phyloP scores from a whole-genome alignment of 768 basidiomycete species.

The Amanita fuliginea region DNA sequence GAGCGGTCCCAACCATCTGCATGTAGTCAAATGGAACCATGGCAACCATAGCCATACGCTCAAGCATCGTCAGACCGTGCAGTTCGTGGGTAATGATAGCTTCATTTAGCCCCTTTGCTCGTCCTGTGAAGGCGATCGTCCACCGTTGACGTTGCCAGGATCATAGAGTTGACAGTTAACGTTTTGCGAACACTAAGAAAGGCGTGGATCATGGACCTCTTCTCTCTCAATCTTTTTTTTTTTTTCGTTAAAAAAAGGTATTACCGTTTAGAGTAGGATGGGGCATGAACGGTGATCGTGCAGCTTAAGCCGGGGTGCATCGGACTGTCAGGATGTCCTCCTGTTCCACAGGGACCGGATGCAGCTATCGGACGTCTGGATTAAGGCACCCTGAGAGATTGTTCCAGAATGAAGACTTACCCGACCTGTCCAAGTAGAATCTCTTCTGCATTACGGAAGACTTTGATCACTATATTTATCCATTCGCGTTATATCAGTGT shows the following conservation, averaged over 20 bases:
- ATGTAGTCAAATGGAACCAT: neutral
- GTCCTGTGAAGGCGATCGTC: slow-evolving; percentile 19
- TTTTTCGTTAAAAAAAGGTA: slow-evolving; percentile 19
- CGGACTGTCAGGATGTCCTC: slow-evolving; percentile 39
- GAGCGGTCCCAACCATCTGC: too few species aligned
- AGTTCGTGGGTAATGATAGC: neutral
- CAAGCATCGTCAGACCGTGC: neutral
- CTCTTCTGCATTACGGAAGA: slow-evolving; percentile 38
- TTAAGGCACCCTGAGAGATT: neutral
- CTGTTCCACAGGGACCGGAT: slow-evolving; percentile 41
- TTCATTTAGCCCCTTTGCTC: slow-evolving; percentile 13
- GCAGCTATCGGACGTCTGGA: slow-evolving; percentile 44
- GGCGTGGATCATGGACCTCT: slow-evolving; percentile 30
- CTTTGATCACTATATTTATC: slow-evolving; percentile 33
- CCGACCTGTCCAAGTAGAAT: slow-evolving; percentile 56
- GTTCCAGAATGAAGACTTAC: slow-evolving; percentile 15
- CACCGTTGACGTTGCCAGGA: slow-evolving; percentile 41
- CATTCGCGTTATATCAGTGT: neutral
- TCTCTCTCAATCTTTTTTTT: slow-evolving; percentile 27
- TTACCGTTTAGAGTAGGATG: slow-evolving; percentile 46
- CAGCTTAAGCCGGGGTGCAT: slow-evolving; percentile 48
- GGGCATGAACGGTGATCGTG: slow-evolving; percentile 52
- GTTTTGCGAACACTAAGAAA: slow-evolving; percentile 43
- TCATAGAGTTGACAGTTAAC: slow-evolving; percentile 38
- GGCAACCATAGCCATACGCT: neutral